Base-by-base conservation (phyloP, 768 basidiomycete species). In the Suillus clintonianus region DNA sequence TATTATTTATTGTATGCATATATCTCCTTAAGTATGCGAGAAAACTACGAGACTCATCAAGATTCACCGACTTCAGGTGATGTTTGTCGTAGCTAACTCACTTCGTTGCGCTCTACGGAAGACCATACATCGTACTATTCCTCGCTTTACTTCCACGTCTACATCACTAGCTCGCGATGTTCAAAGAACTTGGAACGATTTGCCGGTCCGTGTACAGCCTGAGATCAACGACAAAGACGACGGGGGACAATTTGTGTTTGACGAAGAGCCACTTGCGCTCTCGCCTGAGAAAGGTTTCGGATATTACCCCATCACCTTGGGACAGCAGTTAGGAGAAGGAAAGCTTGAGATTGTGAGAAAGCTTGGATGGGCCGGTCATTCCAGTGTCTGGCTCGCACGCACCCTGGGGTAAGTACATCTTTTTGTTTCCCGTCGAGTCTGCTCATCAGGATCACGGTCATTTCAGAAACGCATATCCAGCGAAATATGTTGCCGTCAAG, bases 381-480 rank as follows among this genome's bases (percentile, higher is more conserved):
- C 59, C 27, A 60, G 43, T 27, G 43, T 60, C 42, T 60, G 59
- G 59, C 45, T 60, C 6, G 59, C 59, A 8, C 59, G 59, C 27
- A 50, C 43, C 22, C 43, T 43, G 32, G 34, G 9, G 59, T 60
- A 60, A 47, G 19, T n/a, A 22, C 41, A 34, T 34, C 42, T 30
- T 11, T 22, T 48, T 27, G 41, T 8, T 41, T 27, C 11, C 7
- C 7, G 6, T 43, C 10, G 27, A 60, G 42, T 6, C 17, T 43
- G 14, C 17, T 63, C 30, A 51, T 30, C 4, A 30, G 10, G 30
- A 19, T 32, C 50, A 51, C 2, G 17, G 10, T 32, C 5, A 48
- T 6, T 32, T 32, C 15, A 51, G 30, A 30, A 51, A 51, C 10
- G 30, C 17, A 3, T 32, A 51, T 11, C 50, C 50, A 32, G 30